A percentile compares a stretch with the other conserved stretches of the same genome.
phyloP scores from a whole-genome alignment of 805 yeast genomes.

The Saccharomycopsis fibuligera region DNA sequence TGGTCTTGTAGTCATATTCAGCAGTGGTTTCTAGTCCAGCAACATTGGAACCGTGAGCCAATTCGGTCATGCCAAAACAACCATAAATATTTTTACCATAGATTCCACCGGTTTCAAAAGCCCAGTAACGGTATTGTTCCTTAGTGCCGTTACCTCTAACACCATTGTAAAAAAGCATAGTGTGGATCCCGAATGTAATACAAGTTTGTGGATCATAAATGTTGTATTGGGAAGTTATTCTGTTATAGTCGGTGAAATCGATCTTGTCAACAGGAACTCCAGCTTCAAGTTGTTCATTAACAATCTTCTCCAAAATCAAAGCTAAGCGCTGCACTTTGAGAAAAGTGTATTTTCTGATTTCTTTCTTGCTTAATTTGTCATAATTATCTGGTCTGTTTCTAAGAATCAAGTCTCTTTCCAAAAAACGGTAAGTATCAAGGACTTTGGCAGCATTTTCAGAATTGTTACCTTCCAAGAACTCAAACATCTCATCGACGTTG shows the following conservation, averaged over 20 bases:
- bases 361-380: conserved; percentile 15
- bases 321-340: conserved; percentile 18
- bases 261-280: conserved; percentile 34
- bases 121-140: conserved; percentile 81
- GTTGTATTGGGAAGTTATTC: conserved; percentile 52
- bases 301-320: conserved; percentile 5
- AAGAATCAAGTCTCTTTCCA: conserved; percentile 18
- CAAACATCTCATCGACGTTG: conserved; percentile 25
- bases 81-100: conserved; percentile 55
- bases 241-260: conserved; percentile 36
- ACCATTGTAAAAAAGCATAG: conserved; percentile 77
- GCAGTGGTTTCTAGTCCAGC: conserved; percentile 96
- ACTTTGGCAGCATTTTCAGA: conserved; percentile 25
- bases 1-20: conserved; percentile 56
- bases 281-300: conserved; percentile 17
- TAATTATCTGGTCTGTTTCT: conserved; percentile 15
- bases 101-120: conserved; percentile 57
- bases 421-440: conserved; percentile 5
- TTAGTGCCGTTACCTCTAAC: conserved; percentile 83
- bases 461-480: conserved; percentile 27
- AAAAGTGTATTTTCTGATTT: conserved; percentile 16
- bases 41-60: conserved; percentile 91
- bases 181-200: conserved; percentile 83
- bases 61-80: conserved; percentile 92
- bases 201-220: conserved; percentile 72